Evolutionary conservation across 2,329 filamentous ascomycete species (phyloP).

Genomic region (Amauroascus verrucosus): DNA sequence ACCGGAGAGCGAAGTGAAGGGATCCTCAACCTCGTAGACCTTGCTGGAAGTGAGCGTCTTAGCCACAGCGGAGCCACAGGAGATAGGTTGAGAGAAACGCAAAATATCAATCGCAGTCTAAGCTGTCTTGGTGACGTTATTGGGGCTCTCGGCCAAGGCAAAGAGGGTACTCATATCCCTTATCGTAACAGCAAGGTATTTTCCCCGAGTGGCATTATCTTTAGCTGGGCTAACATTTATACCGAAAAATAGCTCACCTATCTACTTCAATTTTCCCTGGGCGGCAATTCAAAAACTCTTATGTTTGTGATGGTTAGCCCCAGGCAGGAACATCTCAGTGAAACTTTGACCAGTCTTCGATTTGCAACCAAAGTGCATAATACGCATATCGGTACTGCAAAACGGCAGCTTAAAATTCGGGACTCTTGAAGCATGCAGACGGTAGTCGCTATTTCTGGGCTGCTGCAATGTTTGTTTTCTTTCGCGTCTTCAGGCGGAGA

Average conservation of each 20-base stretch:
- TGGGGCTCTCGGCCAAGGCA: conserved; percentile 75
- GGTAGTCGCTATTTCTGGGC: conserved; percentile 9
- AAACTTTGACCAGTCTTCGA: conserved; percentile 87
- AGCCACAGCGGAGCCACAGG: conserved; percentile 81
- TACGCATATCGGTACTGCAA: conserved; percentile 84
- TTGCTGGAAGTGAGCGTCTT: conserved; percentile 84
- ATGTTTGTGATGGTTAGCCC: conserved; percentile 99
- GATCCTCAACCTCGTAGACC: conserved; percentile 87
- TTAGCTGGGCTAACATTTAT: background rate
- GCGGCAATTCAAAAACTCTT: conserved; percentile 91
- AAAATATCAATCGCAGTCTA: conserved; percentile 93
- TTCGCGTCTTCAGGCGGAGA: conserved; percentile 7
- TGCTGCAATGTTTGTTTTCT: background rate
- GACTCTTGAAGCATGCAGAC: conserved; percentile 17
- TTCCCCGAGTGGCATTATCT: conserved; percentile 3
- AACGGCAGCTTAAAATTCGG: conserved; percentile 31
- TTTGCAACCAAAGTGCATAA: conserved; percentile 89
- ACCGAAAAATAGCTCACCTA: conserved; percentile 60
- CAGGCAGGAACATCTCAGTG: conserved; percentile 76
- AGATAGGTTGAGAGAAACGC: conserved; percentile 81
- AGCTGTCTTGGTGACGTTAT: conserved; percentile 92
- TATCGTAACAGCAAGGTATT: conserved; percentile 87
- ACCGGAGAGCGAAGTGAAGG: conserved; percentile 82
- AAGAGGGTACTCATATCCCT: conserved; percentile 68
- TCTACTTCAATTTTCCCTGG: conserved; percentile 84